A percentile compares a stretch with the other conserved stretches of the same genome.
phyloP scores from a whole-genome alignment of 345 rosid species.

The Melastoma malabathricum region DNA sequence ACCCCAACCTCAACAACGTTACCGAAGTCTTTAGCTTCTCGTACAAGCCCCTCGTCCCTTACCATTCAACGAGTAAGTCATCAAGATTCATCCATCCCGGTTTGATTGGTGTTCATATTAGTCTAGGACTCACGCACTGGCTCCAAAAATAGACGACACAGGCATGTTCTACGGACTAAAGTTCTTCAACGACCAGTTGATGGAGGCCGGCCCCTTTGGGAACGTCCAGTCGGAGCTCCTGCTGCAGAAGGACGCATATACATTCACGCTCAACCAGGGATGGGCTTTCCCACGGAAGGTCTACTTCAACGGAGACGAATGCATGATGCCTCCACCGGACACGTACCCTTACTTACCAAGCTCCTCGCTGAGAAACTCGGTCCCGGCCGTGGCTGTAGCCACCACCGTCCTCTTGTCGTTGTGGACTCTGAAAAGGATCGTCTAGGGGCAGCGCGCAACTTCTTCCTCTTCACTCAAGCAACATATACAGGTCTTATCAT shows the following conservation, averaged over 20 bases:
- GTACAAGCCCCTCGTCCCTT: slow-evolving; percentile 33
- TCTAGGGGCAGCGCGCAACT: too few species aligned
- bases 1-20: slow-evolving; percentile 19
- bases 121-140: neutral
- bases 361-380: slow-evolving; percentile 5
- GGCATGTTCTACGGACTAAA: slow-evolving; percentile 52
- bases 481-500: too few species aligned
- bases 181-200: slow-evolving; percentile 45
- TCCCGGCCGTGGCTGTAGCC: neutral
- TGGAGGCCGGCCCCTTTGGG: slow-evolving; percentile 47
- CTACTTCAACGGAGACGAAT: slow-evolving; percentile 42
- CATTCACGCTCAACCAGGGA: slow-evolving; percentile 52
- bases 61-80: slow-evolving; percentile 37
- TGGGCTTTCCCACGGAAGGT: slow-evolving; percentile 75
- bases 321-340: slow-evolving; percentile 38
- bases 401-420: too few species aligned
- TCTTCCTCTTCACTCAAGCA: too few species aligned
- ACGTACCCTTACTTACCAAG: slow-evolving; percentile 33
- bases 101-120: neutral
- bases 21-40: slow-evolving; percentile 38
- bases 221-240: slow-evolving; percentile 55
- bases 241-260: slow-evolving; percentile 37
- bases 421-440: too few species aligned
- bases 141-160: slow-evolving; percentile 35
- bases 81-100: neutral